Percentiles rank a stretch among this genome's conserved stretches.
These are phyloP conservation scores for Pythium monospermum DNA, from an alignment of 352 stramenopile species.

Conservation along the genomic window DNA sequence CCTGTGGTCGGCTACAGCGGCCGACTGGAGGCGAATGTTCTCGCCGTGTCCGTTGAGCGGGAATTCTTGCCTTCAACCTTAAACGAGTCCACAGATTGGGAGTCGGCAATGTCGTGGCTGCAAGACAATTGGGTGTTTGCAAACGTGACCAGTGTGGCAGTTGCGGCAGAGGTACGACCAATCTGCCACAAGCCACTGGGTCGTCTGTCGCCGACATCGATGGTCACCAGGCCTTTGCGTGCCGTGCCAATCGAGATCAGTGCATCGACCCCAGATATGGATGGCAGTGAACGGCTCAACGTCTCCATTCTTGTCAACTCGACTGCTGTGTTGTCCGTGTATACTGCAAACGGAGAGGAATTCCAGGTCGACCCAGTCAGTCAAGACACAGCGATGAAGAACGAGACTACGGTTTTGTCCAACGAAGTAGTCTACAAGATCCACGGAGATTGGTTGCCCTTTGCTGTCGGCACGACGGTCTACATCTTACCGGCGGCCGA, in stretches of 20 bases:
- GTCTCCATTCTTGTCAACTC: constrained; percentile 7
- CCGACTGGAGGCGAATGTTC: not conserved
- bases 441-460: not conserved
- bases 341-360: not conserved
- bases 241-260: constrained; percentile 3
- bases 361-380: not conserved
- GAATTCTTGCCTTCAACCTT: not conserved
- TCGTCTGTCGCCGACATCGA: constrained; percentile 5
- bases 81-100: not conserved
- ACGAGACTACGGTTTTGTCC: not conserved
- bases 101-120: not conserved
- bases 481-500: constrained; percentile 4
- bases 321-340: constrained; percentile 6
- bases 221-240: constrained; percentile 13
- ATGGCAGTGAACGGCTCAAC: constrained; percentile 10
- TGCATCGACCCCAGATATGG: constrained; percentile 7
- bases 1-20: constrained; percentile 15
- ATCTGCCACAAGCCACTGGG: constrained; percentile 9
- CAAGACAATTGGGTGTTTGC: constrained; percentile 2
- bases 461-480: not conserved
- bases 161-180: not conserved
- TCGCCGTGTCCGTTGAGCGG: constrained; percentile 7
- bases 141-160: not conserved
- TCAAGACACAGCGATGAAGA: not conserved
- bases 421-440: not conserved